A percentile compares a stretch with the other conserved stretches of the same genome.
phyloP scores from a whole-genome alignment of 2,329 filamentous ascomycete genomes.

The Fusarium floridanum region DNA sequence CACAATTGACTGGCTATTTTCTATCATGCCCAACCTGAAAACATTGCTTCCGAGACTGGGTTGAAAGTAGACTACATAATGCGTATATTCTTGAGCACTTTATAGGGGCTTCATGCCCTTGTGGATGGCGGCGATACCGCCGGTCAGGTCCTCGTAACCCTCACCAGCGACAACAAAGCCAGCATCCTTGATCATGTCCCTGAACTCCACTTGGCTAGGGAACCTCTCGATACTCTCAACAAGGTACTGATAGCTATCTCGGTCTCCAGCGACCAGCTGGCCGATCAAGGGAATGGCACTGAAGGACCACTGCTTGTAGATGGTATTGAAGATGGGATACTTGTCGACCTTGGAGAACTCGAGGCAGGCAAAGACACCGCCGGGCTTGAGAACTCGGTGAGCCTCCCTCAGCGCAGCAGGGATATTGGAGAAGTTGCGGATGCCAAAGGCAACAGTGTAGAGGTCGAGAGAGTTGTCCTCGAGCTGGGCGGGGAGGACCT shows the following conservation, averaged over 20 bases:
- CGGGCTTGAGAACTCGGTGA: conserved; percentile 89
- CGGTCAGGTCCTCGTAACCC: conserved; percentile 91
- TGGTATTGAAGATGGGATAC: conserved; percentile 80
- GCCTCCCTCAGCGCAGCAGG: conserved; percentile 85
- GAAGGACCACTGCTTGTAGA: conserved; percentile 98
- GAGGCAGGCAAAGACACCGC: conserved; percentile 94
- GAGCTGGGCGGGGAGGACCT: conserved; percentile 74
- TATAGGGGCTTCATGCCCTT: conserved; percentile 88
- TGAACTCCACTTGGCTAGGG: conserved; percentile 86
- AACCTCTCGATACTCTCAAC: conserved; percentile 98
- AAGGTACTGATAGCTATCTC: conserved; percentile 97
- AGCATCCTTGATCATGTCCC: conserved; percentile 83
- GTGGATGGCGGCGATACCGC: conserved; percentile 95
- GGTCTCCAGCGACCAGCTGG: conserved; percentile 91
- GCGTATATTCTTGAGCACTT: conserved; percentile 18
- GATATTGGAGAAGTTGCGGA: conserved; percentile 96
- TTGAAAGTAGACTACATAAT: conserved; percentile 43
- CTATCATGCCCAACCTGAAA: conserved; percentile 27
- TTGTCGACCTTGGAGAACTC: conserved; percentile 90
- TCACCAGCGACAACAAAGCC: conserved; percentile 87
- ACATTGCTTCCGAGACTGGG: conserved; percentile 5
- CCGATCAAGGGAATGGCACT: conserved; percentile 94
- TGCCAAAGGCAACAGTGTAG: conserved; percentile 98
- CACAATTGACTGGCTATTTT: conserved; percentile 23
- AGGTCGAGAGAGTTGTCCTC: conserved; percentile 83